A percentile compares a stretch with the other conserved stretches of the same genome.
phyloP scores from a whole-genome alignment of 2,329 filamentous ascomycete genomes.

The Penicillium italicum region DNA sequence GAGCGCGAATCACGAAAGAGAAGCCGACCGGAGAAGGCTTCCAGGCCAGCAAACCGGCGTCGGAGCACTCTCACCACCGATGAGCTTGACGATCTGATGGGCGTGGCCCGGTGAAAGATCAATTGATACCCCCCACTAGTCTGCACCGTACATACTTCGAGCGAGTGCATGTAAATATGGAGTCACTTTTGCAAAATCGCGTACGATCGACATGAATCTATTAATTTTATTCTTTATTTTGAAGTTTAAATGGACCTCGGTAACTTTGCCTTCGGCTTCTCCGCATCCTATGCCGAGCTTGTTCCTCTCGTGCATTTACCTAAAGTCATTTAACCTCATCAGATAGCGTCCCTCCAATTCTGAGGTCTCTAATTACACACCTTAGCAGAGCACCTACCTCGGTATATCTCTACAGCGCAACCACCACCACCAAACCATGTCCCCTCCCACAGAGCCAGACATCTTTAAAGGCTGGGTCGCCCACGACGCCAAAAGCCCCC shows the following conservation, averaged over 20 bases:
- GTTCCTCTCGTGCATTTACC: not conserved
- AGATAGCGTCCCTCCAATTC: too few relatives aligned
- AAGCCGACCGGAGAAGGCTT: conserved; percentile 29
- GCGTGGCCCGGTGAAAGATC: conserved; percentile 22
- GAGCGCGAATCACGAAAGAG: conserved; percentile 37
- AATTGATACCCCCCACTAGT: conserved; percentile 16
- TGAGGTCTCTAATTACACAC: not conserved
- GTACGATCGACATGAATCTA: not conserved
- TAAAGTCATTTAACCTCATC: not conserved
- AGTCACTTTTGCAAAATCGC: conserved; percentile 1
- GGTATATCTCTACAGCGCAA: not conserved
- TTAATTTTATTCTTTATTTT: not conserved
- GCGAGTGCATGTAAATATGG: conserved; percentile 17
- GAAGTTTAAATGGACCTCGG: conserved; percentile 6
- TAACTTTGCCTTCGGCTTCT: conserved; percentile 14
- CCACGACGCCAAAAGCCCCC: conserved; percentile 30
- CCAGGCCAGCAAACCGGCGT: conserved; percentile 33
- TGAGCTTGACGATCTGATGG: conserved; percentile 43
- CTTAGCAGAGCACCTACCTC: not conserved
- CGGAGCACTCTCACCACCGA: conserved; percentile 46
- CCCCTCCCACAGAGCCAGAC: conserved; percentile 19
- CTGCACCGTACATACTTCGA: conserved; percentile 22
- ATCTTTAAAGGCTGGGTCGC: conserved; percentile 42
- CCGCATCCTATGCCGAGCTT: conserved; percentile 6
- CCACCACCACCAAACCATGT: not conserved